Evolutionary conservation across 257 asterid species (phyloP).

Genomic region (Hygrophila difformis): DNA sequence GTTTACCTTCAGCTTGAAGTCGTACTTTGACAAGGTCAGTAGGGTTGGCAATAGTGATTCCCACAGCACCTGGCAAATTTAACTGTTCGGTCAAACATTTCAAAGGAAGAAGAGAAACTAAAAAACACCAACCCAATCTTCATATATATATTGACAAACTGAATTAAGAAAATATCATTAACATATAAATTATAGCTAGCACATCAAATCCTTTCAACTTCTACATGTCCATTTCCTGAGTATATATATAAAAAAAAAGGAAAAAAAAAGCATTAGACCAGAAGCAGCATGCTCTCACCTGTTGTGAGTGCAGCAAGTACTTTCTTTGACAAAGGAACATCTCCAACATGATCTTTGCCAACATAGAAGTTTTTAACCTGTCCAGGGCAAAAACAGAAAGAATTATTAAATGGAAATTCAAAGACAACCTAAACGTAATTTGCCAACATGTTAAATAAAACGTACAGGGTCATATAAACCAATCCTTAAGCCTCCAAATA

Average conservation of each 20-base stretch:
- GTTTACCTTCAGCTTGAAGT: slow-evolving; percentile 95
- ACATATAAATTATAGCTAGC: not conserved
- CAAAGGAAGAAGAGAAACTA: slow-evolving; percentile 1
- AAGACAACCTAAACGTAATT: not conserved
- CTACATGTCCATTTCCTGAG: not conserved
- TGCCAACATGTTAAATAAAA: slow-evolving; percentile 4
- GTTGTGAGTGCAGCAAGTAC: slow-evolving; percentile 94
- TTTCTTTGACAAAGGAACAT: slow-evolving; percentile 84
- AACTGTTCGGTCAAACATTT: slow-evolving; percentile 9
- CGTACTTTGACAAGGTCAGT: slow-evolving; percentile 98
- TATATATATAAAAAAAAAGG: not conserved
- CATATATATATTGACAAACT: no score
- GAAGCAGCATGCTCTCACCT: slow-evolving; percentile 42
- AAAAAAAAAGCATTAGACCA: not conserved
- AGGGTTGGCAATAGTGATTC: slow-evolving; percentile 78
- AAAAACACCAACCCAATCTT: not conserved
- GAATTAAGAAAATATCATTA: no score
- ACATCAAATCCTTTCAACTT: not conserved
- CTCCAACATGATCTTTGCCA: slow-evolving; percentile 95
- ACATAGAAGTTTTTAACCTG: slow-evolving; percentile 79
- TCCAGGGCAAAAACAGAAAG: not conserved
- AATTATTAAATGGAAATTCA: no score
- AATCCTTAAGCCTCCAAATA: slow-evolving; percentile 88
- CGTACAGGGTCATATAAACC: slow-evolving; percentile 95
- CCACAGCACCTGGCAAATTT: slow-evolving; percentile 63